phyloP scores from a whole-genome alignment of 2,329 filamentous ascomycete genomes.

The Thielaviopsis populi region DNA sequence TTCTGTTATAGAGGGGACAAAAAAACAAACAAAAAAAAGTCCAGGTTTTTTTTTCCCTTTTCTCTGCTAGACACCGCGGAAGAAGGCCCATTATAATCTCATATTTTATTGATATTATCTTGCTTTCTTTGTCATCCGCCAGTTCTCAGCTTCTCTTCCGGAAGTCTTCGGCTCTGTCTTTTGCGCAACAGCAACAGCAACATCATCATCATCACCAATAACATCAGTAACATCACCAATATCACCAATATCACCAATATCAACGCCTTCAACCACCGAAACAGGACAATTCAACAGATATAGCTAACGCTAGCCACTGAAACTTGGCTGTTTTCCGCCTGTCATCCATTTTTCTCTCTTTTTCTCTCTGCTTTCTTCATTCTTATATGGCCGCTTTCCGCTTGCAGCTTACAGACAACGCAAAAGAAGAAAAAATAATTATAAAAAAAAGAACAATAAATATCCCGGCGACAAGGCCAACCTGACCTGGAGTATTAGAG shows the following conservation, averaged over 20 bases:
- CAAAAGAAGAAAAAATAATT: background rate
- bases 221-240: background rate
- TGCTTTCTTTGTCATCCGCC: constrained; percentile 1
- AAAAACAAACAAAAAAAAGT: background rate
- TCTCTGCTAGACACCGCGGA: no score
- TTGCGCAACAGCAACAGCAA: background rate
- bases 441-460: background rate
- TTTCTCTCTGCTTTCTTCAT: background rate
- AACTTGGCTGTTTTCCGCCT: background rate
- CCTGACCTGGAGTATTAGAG: background rate
- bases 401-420: background rate
- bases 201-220: background rate
- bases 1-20: no score
- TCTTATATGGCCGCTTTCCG: background rate
- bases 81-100: background rate
- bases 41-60: background rate
- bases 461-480: background rate
- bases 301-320: no score
- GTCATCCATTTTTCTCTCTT: background rate
- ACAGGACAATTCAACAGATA: background rate
- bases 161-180: background rate
- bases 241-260: background rate
- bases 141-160: background rate
- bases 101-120: background rate
- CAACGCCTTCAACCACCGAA: background rate